Percentiles rank a stretch among this genome's conserved stretches.
Evolutionary conservation across 164 flowering plant species (phyloP).

Genomic region (Vitis amurensis): DNA sequence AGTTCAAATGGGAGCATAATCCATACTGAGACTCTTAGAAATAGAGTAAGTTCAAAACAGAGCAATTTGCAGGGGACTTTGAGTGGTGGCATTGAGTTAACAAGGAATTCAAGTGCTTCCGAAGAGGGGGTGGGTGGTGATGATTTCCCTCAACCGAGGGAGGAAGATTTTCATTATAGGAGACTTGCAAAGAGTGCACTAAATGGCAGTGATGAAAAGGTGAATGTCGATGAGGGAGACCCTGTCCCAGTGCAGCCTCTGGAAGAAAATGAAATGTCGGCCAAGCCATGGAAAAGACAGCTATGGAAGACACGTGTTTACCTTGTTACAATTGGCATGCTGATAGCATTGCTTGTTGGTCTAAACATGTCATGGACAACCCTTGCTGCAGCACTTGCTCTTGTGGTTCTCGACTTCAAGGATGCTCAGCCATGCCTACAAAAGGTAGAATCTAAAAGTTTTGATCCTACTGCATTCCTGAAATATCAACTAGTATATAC

Average conservation of each 20-base stretch:
- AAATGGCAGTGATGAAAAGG: not conserved
- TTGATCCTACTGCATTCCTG: not conserved
- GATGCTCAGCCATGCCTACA: slow-evolving; percentile 57
- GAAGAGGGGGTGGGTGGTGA: too few species aligned
- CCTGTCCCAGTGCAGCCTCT: not conserved
- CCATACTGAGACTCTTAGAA: slow-evolving; percentile 41
- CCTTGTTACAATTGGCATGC: slow-evolving; percentile 59
- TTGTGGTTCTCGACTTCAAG: slow-evolving; percentile 66
- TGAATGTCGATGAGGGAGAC: slow-evolving; percentile 3
- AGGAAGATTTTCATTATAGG: slow-evolving; percentile 6
- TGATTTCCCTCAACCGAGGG: too few species aligned
- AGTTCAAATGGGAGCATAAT: slow-evolving; percentile 13
- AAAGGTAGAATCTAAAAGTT: slow-evolving; percentile 31
- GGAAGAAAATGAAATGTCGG: slow-evolving; percentile 23
- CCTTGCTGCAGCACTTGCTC: slow-evolving; percentile 57
- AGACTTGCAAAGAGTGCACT: slow-evolving; percentile 10
- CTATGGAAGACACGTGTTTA: slow-evolving; percentile 58
- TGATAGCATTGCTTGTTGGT: slow-evolving; percentile 47
- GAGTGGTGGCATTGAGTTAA: not conserved
- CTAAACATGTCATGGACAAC: slow-evolving; percentile 72
- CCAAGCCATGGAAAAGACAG: slow-evolving; percentile 37
- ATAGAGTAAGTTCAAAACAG: slow-evolving; percentile 11
- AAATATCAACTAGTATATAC: not conserved
- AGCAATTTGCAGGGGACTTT: too few species aligned
- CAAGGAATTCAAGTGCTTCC: not conserved